Evolutionary conservation across 192 early-diverging fungal species (phyloP), one percentile per base, ranked within the genome.

Genomic region (Pecoramyces ruminantium): DNA sequence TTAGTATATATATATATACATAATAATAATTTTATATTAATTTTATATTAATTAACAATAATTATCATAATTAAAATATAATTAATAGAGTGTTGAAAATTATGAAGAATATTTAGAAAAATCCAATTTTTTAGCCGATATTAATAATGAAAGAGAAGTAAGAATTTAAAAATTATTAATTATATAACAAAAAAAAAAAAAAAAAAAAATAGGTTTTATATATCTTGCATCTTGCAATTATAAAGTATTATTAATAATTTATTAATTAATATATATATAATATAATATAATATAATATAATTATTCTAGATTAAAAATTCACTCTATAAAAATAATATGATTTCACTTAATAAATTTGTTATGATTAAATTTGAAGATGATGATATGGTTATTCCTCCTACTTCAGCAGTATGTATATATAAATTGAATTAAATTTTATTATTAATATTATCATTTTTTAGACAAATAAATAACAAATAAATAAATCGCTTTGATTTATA

Each of bases 91-190:
- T 78, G 87, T 89, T 0, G 82, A 80, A 67, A 88, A 89, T n/a
- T 80, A 91, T 29, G 88, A 91, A 40, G 87, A 84, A 39, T 99
- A 99, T 85, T 79, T 94, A 67, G 81, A 91, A 79, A 84, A 86
- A 81, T 95, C 92, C 81, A 92, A 94, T 28, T 99, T 97, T 82
- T 86, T 99, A 30, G 94, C 97, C 0, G 90, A 93, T 78, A 87
- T 97, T 78, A 99, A 99, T 83, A 92, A 95, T 85, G 96, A 98
- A 80, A 77, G 85, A 28, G 82, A 25, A 38, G 82, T 25, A 30
- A 25, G 30, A 27, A 79, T 38, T 79, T 28, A 79, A 8, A 9
- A 29, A 9, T 79, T 40, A 29, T 28, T n/a, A 79, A 27, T 4
- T 5, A 28, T 79, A 28, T 79, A n/a, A n/a, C n/a, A n/a, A n/a